Conservation (phyloP, 2,329 filamentous ascomycete genomes). For the Xylariaceae sp. region DNA sequence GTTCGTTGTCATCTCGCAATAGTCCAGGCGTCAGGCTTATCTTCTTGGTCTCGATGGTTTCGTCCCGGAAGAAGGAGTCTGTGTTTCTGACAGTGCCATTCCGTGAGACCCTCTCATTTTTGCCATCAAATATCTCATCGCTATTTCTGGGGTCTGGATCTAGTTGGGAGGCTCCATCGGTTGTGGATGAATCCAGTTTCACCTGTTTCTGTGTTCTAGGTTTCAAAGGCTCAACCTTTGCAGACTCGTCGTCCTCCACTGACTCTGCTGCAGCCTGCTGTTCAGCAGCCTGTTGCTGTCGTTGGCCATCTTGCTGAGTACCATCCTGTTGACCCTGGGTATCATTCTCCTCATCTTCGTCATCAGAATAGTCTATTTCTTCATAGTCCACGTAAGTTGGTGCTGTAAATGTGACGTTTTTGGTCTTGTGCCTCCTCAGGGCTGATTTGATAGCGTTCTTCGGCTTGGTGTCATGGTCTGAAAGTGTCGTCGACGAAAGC, state of each 20-base stretch:
- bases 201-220: conserved; percentile 41
- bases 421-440: conserved; percentile 75
- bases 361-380: conserved; percentile 81
- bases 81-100: conserved; percentile 88
- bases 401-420: conserved; percentile 80
- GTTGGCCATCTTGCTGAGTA: conserved; percentile 27
- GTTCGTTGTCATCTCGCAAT: conserved; percentile 70
- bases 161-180: conserved; percentile 29
- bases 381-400: conserved; percentile 87
- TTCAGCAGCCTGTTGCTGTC: conserved; percentile 27
- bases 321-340: conserved; percentile 35
- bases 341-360: conserved; percentile 58
- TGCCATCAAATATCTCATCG: conserved; percentile 63
- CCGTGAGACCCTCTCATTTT: conserved; percentile 59
- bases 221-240: conserved; percentile 54
- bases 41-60: conserved; percentile 91
- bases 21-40: conserved; percentile 94
- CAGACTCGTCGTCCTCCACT: conserved; percentile 45
- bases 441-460: conserved; percentile 80
- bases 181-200: conserved; percentile 33
- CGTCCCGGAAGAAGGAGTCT: conserved; percentile 97
- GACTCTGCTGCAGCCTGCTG: conserved; percentile 31
- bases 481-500: conserved; percentile 60
- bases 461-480: conserved; percentile 67
- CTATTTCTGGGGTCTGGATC: conserved; percentile 44